Conservation (phyloP, 768 basidiomycete genomes). For the Leccinum olivaceopallidum region DNA sequence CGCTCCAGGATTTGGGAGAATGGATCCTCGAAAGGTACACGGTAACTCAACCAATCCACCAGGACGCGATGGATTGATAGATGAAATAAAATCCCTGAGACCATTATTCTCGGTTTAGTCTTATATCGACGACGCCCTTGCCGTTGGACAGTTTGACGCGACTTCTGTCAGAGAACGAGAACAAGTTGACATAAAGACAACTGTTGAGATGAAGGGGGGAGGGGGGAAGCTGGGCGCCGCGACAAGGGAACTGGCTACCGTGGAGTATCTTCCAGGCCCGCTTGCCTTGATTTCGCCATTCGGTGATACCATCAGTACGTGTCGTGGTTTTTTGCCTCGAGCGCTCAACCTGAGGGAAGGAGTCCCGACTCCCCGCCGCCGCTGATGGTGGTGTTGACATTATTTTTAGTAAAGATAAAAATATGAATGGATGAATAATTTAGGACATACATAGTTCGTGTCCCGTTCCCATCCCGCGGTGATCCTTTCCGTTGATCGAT, state of each 20-base stretch:
- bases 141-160: neutral
- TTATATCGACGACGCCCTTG: neutral
- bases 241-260: neutral
- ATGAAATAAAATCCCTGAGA: neutral
- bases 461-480: neutral
- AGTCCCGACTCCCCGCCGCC: neutral
- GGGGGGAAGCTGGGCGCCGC: neutral
- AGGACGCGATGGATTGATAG: neutral
- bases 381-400: neutral
- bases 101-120: neutral
- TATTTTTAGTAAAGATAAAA: neutral
- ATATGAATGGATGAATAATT: neutral
- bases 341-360: neutral
- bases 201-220: neutral
- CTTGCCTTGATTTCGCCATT: neutral
- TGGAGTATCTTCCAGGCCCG: neutral
- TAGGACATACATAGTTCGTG: neutral
- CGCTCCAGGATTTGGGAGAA: no score
- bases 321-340: neutral
- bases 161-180: neutral
- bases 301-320: neutral
- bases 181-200: neutral
- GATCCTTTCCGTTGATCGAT: neutral
- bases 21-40: neutral
- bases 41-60: neutral